Conservation (phyloP, 2,329 filamentous ascomycete species). For the Aureobasidium sp. region DNA sequence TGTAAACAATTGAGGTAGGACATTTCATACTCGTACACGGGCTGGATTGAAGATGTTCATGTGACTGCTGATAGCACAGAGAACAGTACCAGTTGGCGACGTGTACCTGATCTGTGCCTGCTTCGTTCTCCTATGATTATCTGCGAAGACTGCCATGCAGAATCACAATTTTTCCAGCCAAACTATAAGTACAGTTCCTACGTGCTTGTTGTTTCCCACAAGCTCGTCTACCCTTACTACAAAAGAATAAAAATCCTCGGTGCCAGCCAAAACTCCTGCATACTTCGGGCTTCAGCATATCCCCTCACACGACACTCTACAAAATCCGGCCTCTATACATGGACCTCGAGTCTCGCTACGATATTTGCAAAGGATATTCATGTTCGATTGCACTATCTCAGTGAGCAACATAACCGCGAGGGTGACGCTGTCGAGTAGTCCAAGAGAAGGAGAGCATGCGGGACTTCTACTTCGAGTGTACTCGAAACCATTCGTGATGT, state of each 20-base stretch:
- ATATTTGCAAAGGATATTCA: constrained; percentile 13
- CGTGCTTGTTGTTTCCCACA: neutral
- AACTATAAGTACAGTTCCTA: neutral
- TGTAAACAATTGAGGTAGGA: no score
- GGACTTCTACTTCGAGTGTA: constrained; percentile 7
- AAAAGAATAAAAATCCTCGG: neutral
- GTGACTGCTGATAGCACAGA: no score
- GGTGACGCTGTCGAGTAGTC: neutral
- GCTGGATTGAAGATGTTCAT: no score
- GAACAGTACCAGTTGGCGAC: no score
- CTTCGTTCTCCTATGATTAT: neutral
- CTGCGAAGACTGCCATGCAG: neutral
- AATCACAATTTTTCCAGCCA: neutral
- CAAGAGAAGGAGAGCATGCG: neutral
- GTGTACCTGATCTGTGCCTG: neutral
- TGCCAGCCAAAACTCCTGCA: neutral
- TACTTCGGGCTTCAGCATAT: neutral
- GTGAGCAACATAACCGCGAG: neutral
- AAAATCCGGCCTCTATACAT: neutral
- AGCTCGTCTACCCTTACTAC: no score
- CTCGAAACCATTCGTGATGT: constrained; percentile 18
- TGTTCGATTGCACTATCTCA: constrained; percentile 20
- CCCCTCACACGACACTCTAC: no score
- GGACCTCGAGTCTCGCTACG: neutral
- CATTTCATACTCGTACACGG: neutral